Evolutionary conservation across 2,329 filamentous ascomycete genomes (phyloP), one percentile per base, ranked within the genome.

Genomic region (Cercospora sojina): DNA sequence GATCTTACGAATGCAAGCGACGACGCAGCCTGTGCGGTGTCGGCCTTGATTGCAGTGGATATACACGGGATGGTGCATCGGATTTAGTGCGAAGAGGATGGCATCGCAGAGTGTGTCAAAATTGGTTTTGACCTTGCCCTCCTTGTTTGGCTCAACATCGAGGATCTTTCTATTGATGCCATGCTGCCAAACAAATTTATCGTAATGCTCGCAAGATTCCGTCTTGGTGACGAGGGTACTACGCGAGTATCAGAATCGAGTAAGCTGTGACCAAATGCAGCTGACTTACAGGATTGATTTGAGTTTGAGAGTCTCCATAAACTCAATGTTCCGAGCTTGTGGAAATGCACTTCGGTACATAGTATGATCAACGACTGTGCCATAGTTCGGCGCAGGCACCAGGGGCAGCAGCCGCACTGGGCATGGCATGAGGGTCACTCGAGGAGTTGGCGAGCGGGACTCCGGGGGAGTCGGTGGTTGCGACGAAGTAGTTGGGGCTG

Each of bases 11-110:
- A 96, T 85, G 65, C 91, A 88, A 18, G 88, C 93, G 58, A 93
- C 86, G n/a, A 95, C 90, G 75, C 93, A 97, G 23, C 93, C 93
- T 18, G 93, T 97, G 65, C 93, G 90, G 76, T 97, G 93, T 85
- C 91, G 95, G 76, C 93, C 93, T 72, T 96, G 93, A 76, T 97
- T 97, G 84, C 93, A 97, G 78, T 97, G 93, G 56, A 97, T 86
- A 43, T 97, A 83, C 10, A 97, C 79, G 0, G 93, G 93, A 71
- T 95, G 88, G 69, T 96, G 92, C 35, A 83, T 79, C 58, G 85
- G 85, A 74, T 96, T 86, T 62, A 94, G 83, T 47, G 94, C 85
- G 49, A 94, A 81, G 12, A 86, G 82, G 25, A 96, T 83, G 55
- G 94, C 92, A 7, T 86, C 81, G 68, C 85, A 84, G 84, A 97